phyloP scores from a whole-genome alignment of 345 rosid species.

The Brassica napus region Da-Ae NC_063436.1:6159501-6160000 shows the following conservation, averaged over 20 bases:
- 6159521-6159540: constrained; percentile 24
- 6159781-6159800: constrained; percentile 61
- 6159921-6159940: neutral
- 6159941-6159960: neutral
- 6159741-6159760: constrained; percentile 46
- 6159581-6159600: constrained; percentile 43
- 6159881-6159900: neutral
- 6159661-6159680: constrained; percentile 50
- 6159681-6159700: constrained; percentile 73
- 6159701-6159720: constrained; percentile 58
- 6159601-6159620: neutral
- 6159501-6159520: constrained; percentile 44
- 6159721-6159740: constrained; percentile 63
- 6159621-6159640: neutral
- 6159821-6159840: constrained; percentile 42
- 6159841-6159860: neutral
- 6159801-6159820: constrained; percentile 56
- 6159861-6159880: neutral
- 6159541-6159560: neutral
- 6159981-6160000: neutral
- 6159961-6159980: neutral
- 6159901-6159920: constrained; percentile 2
- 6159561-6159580: constrained; percentile 67
- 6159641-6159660: constrained; percentile 13
- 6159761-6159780: constrained; percentile 59